Evolutionary conservation across 2,329 filamentous ascomycete genomes (phyloP).

Genomic region (Penicillium sp.): DNA sequence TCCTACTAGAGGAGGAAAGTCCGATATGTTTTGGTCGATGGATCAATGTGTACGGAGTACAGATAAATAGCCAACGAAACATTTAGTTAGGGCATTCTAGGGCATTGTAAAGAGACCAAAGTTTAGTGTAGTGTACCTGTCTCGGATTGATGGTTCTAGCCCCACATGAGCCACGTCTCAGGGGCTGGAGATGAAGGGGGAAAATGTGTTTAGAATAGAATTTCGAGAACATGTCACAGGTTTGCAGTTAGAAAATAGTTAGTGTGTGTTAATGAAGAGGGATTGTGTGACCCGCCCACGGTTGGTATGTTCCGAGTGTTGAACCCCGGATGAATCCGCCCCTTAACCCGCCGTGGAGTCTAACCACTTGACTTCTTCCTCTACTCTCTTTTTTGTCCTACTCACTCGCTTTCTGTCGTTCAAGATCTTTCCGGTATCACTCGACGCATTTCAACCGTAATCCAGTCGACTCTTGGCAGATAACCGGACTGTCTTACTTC

Average conservation of each 20-base stretch:
- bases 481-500: background rate
- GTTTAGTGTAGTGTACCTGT: background rate
- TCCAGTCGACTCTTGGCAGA: background rate
- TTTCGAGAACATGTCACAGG: slow-evolving; percentile 1
- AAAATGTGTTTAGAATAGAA: slow-evolving; percentile 3
- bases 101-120: background rate
- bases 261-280: background rate
- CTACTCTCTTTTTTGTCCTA: background rate
- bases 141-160: background rate
- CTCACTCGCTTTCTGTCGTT: background rate
- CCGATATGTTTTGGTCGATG: background rate
- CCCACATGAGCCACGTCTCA: slow-evolving; percentile 6
- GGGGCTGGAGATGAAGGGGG: background rate
- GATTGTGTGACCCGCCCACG: background rate
- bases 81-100: background rate
- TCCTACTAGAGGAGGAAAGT: background rate
- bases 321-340: slow-evolving; percentile 8
- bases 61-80: background rate
- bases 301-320: slow-evolving; percentile 1
- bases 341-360: background rate
- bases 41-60: background rate
- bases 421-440: background rate
- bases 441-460: background rate
- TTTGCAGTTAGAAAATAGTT: background rate
- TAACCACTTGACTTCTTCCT: background rate